These are phyloP conservation scores for Globisporangium cederbergense DNA, from an alignment of 352 stramenopile genomes.

Conservation along the genomic window DNA sequence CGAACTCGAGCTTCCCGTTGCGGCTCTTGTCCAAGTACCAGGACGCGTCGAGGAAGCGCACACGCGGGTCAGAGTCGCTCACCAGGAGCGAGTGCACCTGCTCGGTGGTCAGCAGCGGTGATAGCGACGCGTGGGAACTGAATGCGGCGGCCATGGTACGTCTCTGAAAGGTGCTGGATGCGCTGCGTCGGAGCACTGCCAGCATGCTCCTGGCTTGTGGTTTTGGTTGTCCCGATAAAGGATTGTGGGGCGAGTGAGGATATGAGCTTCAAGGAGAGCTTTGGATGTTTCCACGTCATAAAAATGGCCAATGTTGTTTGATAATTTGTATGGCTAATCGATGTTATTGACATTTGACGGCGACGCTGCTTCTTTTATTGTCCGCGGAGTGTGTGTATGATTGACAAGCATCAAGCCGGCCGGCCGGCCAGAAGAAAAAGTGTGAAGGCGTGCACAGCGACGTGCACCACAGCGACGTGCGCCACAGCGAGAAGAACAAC, in stretches of 20 bases:
- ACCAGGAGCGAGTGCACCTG: slow-evolving; percentile 36
- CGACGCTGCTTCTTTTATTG: too few relatives aligned
- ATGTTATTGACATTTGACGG: neutral
- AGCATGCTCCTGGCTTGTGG: slow-evolving; percentile 1
- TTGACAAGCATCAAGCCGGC: too few relatives aligned
- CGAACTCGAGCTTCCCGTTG: slow-evolving; percentile 60
- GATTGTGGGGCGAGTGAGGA: too few relatives aligned
- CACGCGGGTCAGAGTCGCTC: slow-evolving; percentile 19
- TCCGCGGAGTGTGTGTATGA: too few relatives aligned
- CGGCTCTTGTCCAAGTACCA: slow-evolving; percentile 81
- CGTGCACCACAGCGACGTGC: neutral
- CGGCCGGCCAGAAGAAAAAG: too few relatives aligned
- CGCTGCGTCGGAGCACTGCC: slow-evolving; percentile 1
- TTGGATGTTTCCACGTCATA: neutral
- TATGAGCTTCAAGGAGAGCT: neutral
- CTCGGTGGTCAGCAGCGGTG: slow-evolving; percentile 56
- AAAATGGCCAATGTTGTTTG: neutral
- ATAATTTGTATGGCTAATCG: neutral
- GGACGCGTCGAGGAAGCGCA: slow-evolving; percentile 75
- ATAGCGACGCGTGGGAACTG: slow-evolving; percentile 20
- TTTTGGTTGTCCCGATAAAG: too few relatives aligned
- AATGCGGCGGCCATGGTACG: slow-evolving; percentile 8
- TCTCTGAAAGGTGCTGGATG: neutral
- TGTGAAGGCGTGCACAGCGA: too few relatives aligned
- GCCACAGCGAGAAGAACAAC: neutral